Conservation (phyloP, 768 basidiomycete species). For the Boletus eberwhitei region DNA sequence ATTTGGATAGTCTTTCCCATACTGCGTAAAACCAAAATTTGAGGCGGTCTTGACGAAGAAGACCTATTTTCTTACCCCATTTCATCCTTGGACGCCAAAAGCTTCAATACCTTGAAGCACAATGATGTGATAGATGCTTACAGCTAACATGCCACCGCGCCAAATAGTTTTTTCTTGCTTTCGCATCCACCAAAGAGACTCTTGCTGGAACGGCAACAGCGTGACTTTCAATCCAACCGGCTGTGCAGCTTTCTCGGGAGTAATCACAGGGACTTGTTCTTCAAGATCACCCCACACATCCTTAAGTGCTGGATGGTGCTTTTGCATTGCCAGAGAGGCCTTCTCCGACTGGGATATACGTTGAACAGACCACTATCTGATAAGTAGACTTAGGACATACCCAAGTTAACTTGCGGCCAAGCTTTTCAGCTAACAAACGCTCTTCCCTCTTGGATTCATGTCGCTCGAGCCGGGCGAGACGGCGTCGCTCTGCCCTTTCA, state of each 20-base stretch:
- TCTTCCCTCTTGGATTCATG: constrained; percentile 45
- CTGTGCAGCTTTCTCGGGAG: constrained; percentile 71
- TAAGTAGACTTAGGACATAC: constrained; percentile 37
- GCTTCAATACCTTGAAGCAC: constrained; percentile 5
- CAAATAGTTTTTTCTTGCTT: constrained; percentile 86
- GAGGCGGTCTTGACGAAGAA: not conserved
- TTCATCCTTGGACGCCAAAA: constrained; percentile 55
- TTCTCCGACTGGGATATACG: constrained; percentile 61
- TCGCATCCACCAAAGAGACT: constrained; percentile 95
- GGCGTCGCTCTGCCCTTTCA: constrained; percentile 8
- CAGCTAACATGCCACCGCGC: constrained; percentile 90
- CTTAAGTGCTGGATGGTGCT: constrained; percentile 74
- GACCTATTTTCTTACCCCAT: constrained; percentile 65
- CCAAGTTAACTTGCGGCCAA: constrained; percentile 74
- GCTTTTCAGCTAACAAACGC: constrained; percentile 44
- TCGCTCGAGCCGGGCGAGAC: constrained; percentile 21
- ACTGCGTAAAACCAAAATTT: constrained; percentile 35
- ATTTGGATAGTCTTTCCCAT: constrained; percentile 98
- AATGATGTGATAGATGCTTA: constrained; percentile 35
- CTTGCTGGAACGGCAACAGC: constrained; percentile 91
- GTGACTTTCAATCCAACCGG: constrained; percentile 80
- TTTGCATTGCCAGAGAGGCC: constrained; percentile 55
- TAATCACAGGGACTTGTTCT: constrained; percentile 52
- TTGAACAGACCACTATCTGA: constrained; percentile 3
- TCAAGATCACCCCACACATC: constrained; percentile 89